Evolutionary conservation across 2,329 filamentous ascomycete species (phyloP).

Genomic region (Colletotrichum sp.): DNA sequence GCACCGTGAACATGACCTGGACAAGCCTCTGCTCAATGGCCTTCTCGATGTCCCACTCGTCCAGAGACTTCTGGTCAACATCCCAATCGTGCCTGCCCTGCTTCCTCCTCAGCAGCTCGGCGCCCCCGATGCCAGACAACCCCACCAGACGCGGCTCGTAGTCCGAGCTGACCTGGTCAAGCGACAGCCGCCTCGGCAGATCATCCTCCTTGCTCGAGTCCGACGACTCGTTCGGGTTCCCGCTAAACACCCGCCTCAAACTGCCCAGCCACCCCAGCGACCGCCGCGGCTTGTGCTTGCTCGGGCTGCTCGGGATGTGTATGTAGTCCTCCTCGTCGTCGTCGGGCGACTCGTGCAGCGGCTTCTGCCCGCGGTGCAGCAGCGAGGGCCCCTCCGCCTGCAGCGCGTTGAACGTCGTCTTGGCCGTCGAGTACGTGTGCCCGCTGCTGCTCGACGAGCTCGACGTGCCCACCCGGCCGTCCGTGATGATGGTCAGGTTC

Average conservation of each 20-base stretch:
- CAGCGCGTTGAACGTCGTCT: conserved; percentile 55
- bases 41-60: conserved; percentile 79
- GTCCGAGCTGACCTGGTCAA: conserved; percentile 43
- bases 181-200: conserved; percentile 25
- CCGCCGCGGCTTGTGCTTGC: conserved; percentile 59
- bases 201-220: conserved; percentile 26
- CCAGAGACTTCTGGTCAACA: conserved; percentile 58
- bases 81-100: conserved; percentile 63
- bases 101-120: conserved; percentile 55
- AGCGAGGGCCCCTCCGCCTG: conserved; percentile 59
- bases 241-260: conserved; percentile 66
- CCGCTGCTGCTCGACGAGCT: conserved; percentile 46
- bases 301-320: conserved; percentile 55
- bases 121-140: conserved; percentile 48
- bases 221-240: conserved; percentile 38
- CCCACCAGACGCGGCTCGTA: conserved; percentile 50
- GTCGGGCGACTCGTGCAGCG: conserved; percentile 29
- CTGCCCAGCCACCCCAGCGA: conserved; percentile 69
- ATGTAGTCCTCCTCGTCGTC: conserved; percentile 37
- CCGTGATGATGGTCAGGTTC: conserved; percentile 24
- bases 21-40: conserved; percentile 75
- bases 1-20: conserved; percentile 92
- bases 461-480: conserved; percentile 12
- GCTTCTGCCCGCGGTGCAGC: conserved; percentile 37
- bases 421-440: conserved; percentile 57